Conservation (phyloP, 2,329 filamentous ascomycete species). For the Cytospora piceicola region DNA sequence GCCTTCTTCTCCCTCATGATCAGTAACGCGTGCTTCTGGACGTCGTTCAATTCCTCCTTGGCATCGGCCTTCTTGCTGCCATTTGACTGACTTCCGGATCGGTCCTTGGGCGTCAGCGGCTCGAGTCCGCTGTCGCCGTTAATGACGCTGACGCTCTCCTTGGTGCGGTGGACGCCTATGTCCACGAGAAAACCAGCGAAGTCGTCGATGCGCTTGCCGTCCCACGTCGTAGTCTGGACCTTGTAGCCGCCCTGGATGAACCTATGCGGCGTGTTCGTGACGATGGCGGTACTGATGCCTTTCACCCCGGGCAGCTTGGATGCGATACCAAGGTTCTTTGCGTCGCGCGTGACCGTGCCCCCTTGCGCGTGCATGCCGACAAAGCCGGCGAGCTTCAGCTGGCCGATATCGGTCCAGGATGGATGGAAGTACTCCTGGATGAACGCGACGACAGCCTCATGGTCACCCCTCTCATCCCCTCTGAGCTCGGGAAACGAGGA, state of each 20-base stretch:
- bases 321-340: conserved; percentile 27
- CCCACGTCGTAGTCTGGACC: conserved; percentile 26
- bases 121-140: neutral
- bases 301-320: conserved; percentile 9
- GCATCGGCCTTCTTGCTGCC: neutral
- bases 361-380: conserved; percentile 32
- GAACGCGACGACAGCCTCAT: conserved; percentile 6
- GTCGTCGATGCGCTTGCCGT: conserved; percentile 32
- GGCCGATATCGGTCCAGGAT: neutral
- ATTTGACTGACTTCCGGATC: neutral
- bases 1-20: conserved; percentile 29
- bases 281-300: conserved; percentile 26
- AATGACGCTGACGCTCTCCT: neutral
- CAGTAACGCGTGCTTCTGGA: conserved; percentile 26
- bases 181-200: conserved; percentile 28
- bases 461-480: neutral
- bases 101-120: conserved; percentile 11
- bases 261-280: conserved; percentile 32
- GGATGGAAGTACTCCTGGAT: conserved; percentile 8
- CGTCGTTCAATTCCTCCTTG: conserved; percentile 24
- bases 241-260: conserved; percentile 34
- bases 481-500: conserved; percentile 27
- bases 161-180: conserved; percentile 22
- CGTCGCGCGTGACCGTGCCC: conserved; percentile 29
- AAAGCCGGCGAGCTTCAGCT: conserved; percentile 30